Evolutionary conservation across 2,329 filamentous ascomycete species (phyloP).

Genomic region (Botryotinia calthae): DNA sequence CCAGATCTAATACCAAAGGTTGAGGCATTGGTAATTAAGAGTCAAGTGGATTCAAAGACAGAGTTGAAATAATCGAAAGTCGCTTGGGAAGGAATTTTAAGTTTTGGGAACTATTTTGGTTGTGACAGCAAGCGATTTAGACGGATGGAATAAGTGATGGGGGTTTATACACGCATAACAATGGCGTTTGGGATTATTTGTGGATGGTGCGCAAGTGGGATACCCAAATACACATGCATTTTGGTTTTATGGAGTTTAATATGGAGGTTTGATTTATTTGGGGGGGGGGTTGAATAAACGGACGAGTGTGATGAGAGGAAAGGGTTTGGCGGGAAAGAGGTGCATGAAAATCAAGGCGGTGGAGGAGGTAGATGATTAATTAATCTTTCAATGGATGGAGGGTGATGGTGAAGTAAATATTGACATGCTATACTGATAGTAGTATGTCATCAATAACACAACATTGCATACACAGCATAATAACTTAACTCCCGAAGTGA

Average conservation of each 20-base stretch:
- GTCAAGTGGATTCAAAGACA: neutral
- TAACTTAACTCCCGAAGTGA: neutral
- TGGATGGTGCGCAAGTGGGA: neutral
- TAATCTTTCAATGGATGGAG: neutral
- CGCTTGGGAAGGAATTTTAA: neutral
- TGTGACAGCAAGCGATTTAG: neutral
- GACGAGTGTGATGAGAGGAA: neutral
- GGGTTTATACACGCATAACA: neutral
- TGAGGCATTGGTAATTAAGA: conserved; percentile 44
- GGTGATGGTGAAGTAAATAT: neutral
- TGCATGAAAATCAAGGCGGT: neutral
- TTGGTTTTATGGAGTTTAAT: neutral
- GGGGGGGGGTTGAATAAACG: neutral
- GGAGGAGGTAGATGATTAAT: neutral
- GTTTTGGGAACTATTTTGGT: neutral
- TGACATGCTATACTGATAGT: neutral
- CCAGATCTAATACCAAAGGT: conserved; percentile 68
- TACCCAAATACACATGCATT: conserved; percentile 1
- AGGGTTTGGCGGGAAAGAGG: neutral
- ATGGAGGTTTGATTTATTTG: neutral
- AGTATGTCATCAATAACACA: neutral
- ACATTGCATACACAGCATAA: neutral
- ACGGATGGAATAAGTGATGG: neutral
- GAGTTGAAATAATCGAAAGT: neutral
- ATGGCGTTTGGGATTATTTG: conserved; percentile 5